These are phyloP conservation scores for Colletotrichum sp. DNA, from an alignment of 2,329 filamentous ascomycete species.

Conservation along the genomic window DNA sequence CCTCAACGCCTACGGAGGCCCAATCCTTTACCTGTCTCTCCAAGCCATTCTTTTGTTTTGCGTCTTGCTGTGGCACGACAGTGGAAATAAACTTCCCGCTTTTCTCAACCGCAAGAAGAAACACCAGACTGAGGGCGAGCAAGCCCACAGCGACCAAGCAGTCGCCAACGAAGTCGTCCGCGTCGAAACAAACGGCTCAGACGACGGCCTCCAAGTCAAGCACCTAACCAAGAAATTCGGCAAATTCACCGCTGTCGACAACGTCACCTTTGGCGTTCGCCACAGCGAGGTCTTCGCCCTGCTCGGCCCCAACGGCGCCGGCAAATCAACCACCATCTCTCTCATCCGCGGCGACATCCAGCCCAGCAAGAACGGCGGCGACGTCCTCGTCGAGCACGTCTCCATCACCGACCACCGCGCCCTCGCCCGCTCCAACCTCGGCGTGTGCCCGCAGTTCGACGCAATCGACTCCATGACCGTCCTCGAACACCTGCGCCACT, in stretches of 20 bases:
- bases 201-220: slow-evolving; percentile 75
- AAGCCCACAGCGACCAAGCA: slow-evolving; percentile 56
- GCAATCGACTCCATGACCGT: slow-evolving; percentile 93
- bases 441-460: slow-evolving; percentile 88
- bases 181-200: slow-evolving; percentile 47
- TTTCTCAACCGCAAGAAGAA: not conserved
- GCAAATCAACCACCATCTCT: slow-evolving; percentile 89
- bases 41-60: slow-evolving; percentile 75
- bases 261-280: slow-evolving; percentile 82
- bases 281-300: slow-evolving; percentile 87
- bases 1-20: slow-evolving; percentile 79
- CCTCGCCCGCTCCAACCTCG: slow-evolving; percentile 75
- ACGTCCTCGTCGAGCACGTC: slow-evolving; percentile 79
- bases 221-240: slow-evolving; percentile 83
- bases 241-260: slow-evolving; percentile 80
- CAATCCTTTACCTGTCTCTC: slow-evolving; percentile 80
- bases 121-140: slow-evolving; percentile 46
- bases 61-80: slow-evolving; percentile 80
- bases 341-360: slow-evolving; percentile 86
- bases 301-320: slow-evolving; percentile 88
- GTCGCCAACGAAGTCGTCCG: slow-evolving; percentile 68
- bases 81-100: slow-evolving; percentile 55
- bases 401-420: slow-evolving; percentile 77
- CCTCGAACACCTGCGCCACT: slow-evolving; percentile 84
- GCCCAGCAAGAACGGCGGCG: slow-evolving; percentile 72